Percentiles rank a stretch among this genome's conserved stretches.
phyloP scores from a whole-genome alignment of 2,329 filamentous ascomycete species.

The Epichloe gansuensis region DNA sequence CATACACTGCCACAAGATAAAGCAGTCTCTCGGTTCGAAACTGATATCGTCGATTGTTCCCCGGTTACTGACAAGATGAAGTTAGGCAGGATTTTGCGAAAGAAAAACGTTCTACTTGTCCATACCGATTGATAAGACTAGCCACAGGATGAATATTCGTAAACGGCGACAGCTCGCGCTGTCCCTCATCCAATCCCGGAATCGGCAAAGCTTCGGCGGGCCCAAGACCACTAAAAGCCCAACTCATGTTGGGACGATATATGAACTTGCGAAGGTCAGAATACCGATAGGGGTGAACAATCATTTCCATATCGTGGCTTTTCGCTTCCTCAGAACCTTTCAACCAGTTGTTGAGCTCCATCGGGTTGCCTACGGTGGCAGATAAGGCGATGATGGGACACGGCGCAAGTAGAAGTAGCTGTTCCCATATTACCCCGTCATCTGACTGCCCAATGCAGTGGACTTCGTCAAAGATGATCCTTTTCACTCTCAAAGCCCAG shows the following conservation, averaged over 20 bases:
- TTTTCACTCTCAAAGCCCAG: constrained; percentile 56
- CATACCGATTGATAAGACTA: constrained; percentile 45
- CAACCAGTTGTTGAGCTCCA: constrained; percentile 58
- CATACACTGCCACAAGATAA: constrained; percentile 53
- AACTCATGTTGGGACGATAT: constrained; percentile 40
- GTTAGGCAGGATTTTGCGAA: no score
- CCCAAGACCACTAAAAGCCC: constrained; percentile 38
- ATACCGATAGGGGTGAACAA: constrained; percentile 56
- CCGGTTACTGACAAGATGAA: constrained; percentile 26
- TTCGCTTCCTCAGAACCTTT: constrained; percentile 47
- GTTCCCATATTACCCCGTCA: constrained; percentile 68
- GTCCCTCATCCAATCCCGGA: constrained; percentile 31
- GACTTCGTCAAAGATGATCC: constrained; percentile 74
- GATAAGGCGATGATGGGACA: constrained; percentile 71
- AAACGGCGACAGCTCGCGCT: constrained; percentile 35
- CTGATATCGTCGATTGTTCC: constrained; percentile 53
- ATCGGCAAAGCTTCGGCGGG: constrained; percentile 27
- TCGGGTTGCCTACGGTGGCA: constrained; percentile 65
- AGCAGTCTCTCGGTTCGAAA: constrained; percentile 59
- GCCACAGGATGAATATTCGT: constrained; percentile 53
- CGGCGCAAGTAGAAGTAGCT: constrained; percentile 58
- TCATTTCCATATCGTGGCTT: constrained; percentile 52
- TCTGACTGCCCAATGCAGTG: constrained; percentile 68
- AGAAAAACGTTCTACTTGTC: no score
- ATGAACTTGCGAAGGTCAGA: constrained; percentile 67